Evolutionary conservation across 2,329 filamentous ascomycete species (phyloP), one percentile per base, ranked within the genome.

Genomic region (Coniochaeta prunicola): DNA sequence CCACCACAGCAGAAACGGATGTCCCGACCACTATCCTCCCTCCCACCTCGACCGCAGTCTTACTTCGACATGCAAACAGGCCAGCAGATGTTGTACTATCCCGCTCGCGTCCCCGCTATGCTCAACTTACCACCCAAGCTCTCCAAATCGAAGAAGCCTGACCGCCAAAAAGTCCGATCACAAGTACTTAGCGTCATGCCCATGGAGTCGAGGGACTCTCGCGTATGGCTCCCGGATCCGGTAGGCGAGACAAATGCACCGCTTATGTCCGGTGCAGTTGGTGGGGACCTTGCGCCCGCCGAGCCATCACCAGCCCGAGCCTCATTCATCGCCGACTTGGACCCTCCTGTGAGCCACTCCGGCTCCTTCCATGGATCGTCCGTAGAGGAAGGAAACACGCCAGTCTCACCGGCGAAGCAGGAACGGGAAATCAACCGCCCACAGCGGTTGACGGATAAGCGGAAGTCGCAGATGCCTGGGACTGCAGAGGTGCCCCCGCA

Each of bases 21-120:
- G 63, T 68, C 54, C 24, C 60, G 21, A 45, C 64, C 42, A 40
- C 62, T 31, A 53, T 65, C 55, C 57, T 53, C 59, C 19, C 60
- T 65, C 36, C 62, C 64, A 3, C 62, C 69, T 15, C 73, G 75
- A 19, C 80, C 84, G 12, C 79, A 82, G 61, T 85, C 85, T 1
- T 87, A 86, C 69, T 74, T 84, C 67, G 80, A 87, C 67, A 84
- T 84, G 1, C 77, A 80, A 28, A 87, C 87, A 1, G 88, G 85
- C 4, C 85, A 93, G 64, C 80, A 87, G 65, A 96, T 97, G 90
- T 85, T 96, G 10, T 97, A 88, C 73, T 99, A 99, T 71, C 94
- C 94, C 15, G 94, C 94, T 3, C 92, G 91, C 1, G 94, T 99
- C 2, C 94, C 94, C 3, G 87, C 89, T 62, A 92, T 96, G 87